Evolutionary conservation across 1,284 basidiomycete species (phyloP).

Genomic region (Bjerkandera adusta): DNA sequence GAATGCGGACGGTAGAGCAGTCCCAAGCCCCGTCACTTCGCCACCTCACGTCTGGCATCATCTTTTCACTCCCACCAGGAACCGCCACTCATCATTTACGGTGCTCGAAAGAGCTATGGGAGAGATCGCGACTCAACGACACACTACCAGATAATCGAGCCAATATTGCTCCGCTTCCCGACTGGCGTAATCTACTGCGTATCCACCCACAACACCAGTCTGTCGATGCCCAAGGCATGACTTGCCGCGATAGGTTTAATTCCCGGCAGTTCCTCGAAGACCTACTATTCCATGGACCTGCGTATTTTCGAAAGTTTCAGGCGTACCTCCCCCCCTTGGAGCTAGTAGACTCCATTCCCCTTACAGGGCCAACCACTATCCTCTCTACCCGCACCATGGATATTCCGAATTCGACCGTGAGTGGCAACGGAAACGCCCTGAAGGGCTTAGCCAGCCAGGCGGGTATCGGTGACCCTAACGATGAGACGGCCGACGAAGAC

Average conservation of each 20-base stretch:
- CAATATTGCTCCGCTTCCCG: background rate
- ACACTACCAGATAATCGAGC: background rate
- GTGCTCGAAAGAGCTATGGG: constrained; percentile 31
- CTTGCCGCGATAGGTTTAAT: background rate
- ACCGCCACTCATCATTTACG: constrained; percentile 26
- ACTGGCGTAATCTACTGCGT: background rate
- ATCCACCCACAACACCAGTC: background rate
- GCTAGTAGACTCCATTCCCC: constrained; percentile 23
- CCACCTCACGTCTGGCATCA: constrained; percentile 28
- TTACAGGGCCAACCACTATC: constrained; percentile 2
- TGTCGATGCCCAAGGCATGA: background rate
- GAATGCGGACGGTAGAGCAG: constrained; percentile 25
- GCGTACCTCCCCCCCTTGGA: constrained; percentile 6
- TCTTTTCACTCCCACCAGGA: constrained; percentile 26
- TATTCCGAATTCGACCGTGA: constrained; percentile 6
- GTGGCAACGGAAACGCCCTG: constrained; percentile 8
- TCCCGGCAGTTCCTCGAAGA: constrained; percentile 13
- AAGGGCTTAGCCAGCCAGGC: constrained; percentile 1
- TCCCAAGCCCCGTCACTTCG: constrained; percentile 14
- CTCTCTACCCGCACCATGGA: constrained; percentile 9
- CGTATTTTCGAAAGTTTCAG: constrained; percentile 9
- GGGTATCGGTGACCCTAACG: background rate
- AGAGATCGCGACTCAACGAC: constrained; percentile 6
- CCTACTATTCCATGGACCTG: constrained; percentile 13
- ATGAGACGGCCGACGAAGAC: background rate